Percentiles rank a stretch among this genome's conserved stretches.
phyloP scores from a whole-genome alignment of 2,329 filamentous ascomycete species.

The Plectosphaerella cucumerina region DNA sequence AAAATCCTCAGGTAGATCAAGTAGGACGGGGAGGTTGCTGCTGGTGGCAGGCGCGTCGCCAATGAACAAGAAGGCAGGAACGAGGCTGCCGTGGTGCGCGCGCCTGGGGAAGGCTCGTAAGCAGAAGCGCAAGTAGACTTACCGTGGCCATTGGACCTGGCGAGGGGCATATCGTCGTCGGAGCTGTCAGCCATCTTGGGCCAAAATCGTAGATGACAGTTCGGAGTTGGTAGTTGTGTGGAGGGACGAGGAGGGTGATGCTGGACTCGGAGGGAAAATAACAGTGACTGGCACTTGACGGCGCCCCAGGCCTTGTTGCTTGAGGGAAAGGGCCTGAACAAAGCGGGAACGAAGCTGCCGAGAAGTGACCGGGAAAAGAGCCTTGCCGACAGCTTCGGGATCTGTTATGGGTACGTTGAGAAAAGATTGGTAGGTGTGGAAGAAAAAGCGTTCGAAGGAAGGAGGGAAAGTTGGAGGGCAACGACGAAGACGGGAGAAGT shows the following conservation, averaged over 20 bases:
- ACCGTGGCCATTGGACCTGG: slow-evolving; percentile 66
- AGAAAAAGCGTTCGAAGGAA: slow-evolving; percentile 2
- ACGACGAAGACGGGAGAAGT: background rate
- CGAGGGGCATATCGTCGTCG: slow-evolving; percentile 79
- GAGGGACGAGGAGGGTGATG: slow-evolving; percentile 1
- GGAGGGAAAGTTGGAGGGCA: slow-evolving; percentile 15
- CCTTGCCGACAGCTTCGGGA: background rate
- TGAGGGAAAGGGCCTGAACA: background rate
- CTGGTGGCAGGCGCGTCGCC: background rate
- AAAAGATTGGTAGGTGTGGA: background rate
- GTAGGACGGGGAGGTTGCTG: slow-evolving; percentile 1
- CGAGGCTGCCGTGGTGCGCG: slow-evolving; percentile 1
- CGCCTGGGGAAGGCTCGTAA: slow-evolving; percentile 5
- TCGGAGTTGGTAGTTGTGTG: background rate
- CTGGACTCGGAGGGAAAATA: slow-evolving; percentile 1
- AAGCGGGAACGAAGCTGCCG: background rate
- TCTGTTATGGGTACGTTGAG: background rate
- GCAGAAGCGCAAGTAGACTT: slow-evolving; percentile 36
- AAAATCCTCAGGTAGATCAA: background rate
- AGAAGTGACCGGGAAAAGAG: background rate
- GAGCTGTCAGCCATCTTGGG: slow-evolving; percentile 47
- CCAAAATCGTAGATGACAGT: slow-evolving; percentile 5
- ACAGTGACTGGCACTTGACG: background rate
- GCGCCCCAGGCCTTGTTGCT: background rate
- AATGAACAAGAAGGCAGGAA: background rate